Evolutionary conservation across 2,329 filamentous ascomycete genomes (phyloP), one percentile per base, ranked within the genome.

Genomic region (Sordariomycetes sp.): DNA sequence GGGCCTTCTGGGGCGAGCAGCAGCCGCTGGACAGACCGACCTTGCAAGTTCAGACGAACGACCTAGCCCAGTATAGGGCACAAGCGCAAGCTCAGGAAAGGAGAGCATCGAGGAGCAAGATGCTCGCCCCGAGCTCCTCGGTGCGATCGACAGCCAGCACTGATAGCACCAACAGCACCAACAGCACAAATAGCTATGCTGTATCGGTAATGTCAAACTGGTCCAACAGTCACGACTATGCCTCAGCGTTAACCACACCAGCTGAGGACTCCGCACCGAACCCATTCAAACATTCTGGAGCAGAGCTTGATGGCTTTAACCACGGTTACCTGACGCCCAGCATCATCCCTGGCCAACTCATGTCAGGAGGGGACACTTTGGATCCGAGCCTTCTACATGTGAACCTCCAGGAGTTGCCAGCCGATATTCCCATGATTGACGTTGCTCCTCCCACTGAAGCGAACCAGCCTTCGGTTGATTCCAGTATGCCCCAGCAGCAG

Each of bases 181-280:
- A 47, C 28, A 59, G 50, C 32, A 56, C 50, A 41, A 39, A 56
- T 39, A 54, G 53, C 53, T 55, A 58, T 40, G 54, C 60, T 20
- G 57, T 72, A 33, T 72, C 69, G 6, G 65, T 69, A 8, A 49
- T 64, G 24, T 71, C 68, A 8, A 57, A 57, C 20, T 69, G 50
- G 46, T 56, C 53, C 24, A 45, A 44, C 24, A 44, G 40, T 9
- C 54, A 57, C 42, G 50, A 46, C 12, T 57, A 59, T 8, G 59
- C 67, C 34, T 66, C 66, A 2, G 52, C 51, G 35, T 48, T 68
- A 43, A 64, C 64, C 6, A 70, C 68, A 14, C 64, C 68, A 2
- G 53, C 59, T 21, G 66, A 64, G 25, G 56, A 55, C 16, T 49
- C 60, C 19, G 41, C 53, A 20, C 30, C 35, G 4, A 33, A 33